A percentile compares a stretch with the other conserved stretches of the same genome.
Evolutionary conservation across 495 filamentous ascomycete genomes (phyloP).

Genomic region (Amniculicola lignicola): DNA sequence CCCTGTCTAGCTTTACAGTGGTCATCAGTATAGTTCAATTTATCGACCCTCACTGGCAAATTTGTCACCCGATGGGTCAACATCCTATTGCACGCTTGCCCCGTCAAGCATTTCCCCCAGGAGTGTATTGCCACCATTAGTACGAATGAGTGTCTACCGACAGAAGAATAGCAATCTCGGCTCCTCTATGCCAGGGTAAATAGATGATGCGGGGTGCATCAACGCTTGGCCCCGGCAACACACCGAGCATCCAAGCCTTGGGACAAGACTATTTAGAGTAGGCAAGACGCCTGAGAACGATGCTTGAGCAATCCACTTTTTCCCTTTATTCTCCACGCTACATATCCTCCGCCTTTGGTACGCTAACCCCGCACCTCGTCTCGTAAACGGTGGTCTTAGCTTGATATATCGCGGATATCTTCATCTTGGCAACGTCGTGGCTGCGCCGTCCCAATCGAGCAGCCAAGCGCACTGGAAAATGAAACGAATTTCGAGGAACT

Average conservation of each 20-base stretch:
- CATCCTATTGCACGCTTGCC: no score
- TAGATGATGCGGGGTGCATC: constrained; percentile 11
- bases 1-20: no score
- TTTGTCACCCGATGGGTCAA: no score
- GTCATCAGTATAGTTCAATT: no score
- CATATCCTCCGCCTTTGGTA: not conserved
- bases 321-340: constrained; percentile 1
- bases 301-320: not conserved
- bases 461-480: constrained; percentile 4
- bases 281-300: not conserved
- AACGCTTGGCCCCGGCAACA: not conserved
- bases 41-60: no score
- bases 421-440: constrained; percentile 5
- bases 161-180: not conserved
- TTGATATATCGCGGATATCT: constrained; percentile 6
- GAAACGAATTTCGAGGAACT: not conserved
- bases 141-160: not conserved
- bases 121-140: no score
- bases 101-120: no score
- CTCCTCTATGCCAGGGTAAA: not conserved
- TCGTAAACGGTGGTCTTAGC: not conserved
- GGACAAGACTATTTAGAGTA: constrained; percentile 16
- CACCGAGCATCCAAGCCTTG: constrained; percentile 6
- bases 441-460: not conserved
- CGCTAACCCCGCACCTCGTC: constrained; percentile 5